Evolutionary conservation across 306 rosid genomes (phyloP), one percentile per base, ranked within the genome.

Genomic region (Medicago arabica): DNA sequence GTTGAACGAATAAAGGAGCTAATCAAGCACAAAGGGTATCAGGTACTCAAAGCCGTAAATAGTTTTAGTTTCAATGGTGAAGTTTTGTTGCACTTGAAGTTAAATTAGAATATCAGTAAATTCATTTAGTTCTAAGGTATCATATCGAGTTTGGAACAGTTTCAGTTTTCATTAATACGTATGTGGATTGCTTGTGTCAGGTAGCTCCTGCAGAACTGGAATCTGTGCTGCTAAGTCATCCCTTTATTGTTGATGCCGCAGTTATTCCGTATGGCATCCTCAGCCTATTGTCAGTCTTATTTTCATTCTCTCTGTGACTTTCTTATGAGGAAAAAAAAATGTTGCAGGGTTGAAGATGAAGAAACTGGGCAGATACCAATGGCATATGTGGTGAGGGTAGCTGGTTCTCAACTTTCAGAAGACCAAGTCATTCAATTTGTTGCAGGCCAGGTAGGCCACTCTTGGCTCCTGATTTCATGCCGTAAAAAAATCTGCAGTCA

Each of bases 121-220:
- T 43, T 54, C 40, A 28, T 41, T 34, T 3, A 53, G 58, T 55
- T 78, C 15, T 31, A 54, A 83, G 64, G 69, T 34, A 62, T 28
- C 34, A 54, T 10, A 18, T 43, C 74, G 77, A 57, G 58, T 59
- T 67, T 57, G 58, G 55, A 38, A 44, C 7, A 10, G 38, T 12
- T 69, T 69, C 6, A 13, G 25, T 58, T 78, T 44, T 60, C 44
- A 23, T 4, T 67, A 10, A 72, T 67, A 23, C 70, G 11, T 64
- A 0, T 10, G 34, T 70, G 79, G 15, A 36, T 34, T 67, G 51
- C 63, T 80, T 23, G 39, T 86, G 62, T 60, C 84, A 92, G 96
- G 93, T 93, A 59, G 98, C 98, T 82, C 98, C 97, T 12, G 97
- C 98, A 76, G 98, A 93, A 74, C 80, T 93, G 74, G 97, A 93